Conservation (phyloP, 75 land plant species). For the Pinus tabuliformis region DNA sequence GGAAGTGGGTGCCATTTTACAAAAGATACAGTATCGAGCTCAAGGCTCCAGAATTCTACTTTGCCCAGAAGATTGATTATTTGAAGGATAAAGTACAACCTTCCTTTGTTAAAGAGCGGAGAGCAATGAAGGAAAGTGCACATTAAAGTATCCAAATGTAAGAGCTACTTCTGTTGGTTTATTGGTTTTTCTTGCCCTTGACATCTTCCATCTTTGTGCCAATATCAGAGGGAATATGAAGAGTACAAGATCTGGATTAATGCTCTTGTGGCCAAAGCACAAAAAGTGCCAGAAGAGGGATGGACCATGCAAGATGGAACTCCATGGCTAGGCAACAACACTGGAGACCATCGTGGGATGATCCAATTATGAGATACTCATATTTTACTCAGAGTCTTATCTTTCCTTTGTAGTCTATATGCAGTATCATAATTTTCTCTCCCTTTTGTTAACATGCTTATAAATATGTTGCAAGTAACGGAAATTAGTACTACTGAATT, state of each 20-base stretch:
- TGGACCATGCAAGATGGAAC: slow-evolving; percentile 72
- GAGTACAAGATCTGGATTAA: slow-evolving; percentile 82
- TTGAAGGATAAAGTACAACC: slow-evolving; percentile 88
- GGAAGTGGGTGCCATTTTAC: slow-evolving; percentile 94
- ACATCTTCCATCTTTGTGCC: not conserved
- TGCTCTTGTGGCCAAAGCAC: slow-evolving; percentile 91
- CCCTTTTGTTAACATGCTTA: not conserved
- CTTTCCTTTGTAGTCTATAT: not conserved
- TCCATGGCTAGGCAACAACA: slow-evolving; percentile 85
- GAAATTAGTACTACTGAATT: not conserved
- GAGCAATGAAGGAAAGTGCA: slow-evolving; percentile 78
- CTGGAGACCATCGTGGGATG: slow-evolving; percentile 71
- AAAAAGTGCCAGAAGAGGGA: slow-evolving; percentile 82
- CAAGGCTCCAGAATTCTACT: slow-evolving; percentile 88
- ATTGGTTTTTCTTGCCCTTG: not conserved
- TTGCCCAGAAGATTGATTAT: slow-evolving; percentile 90
- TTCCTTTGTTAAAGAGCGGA: slow-evolving; percentile 82
- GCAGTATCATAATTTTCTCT: not conserved
- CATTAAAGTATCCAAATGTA: not conserved
- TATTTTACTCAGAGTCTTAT: no score
- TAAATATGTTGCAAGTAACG: no score
- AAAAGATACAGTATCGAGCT: slow-evolving; percentile 90
- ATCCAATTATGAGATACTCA: slow-evolving; percentile 48
- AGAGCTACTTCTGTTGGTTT: not conserved
- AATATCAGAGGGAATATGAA: slow-evolving; percentile 77